phyloP scores from a whole-genome alignment of 1,284 basidiomycete genomes.

The Tylopilus sp. region DNA sequence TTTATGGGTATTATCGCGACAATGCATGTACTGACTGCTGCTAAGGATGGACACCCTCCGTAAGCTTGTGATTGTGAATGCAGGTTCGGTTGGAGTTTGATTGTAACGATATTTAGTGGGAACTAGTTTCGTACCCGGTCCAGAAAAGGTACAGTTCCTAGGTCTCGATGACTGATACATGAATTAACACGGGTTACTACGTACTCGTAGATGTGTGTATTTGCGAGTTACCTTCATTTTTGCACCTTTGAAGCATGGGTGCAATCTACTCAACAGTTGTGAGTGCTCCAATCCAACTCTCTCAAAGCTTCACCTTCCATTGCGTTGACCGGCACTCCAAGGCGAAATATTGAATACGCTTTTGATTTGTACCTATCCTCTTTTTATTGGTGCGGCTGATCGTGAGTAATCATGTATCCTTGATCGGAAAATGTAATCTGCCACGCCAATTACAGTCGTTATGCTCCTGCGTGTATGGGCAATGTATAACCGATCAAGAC shows the following conservation, averaged over 20 bases:
- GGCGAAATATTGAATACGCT: neutral
- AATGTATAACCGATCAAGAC: neutral
- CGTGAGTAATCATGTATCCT: neutral
- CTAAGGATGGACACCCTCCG: neutral
- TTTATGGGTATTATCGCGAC: neutral
- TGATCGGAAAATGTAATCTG: neutral
- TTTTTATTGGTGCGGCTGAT: neutral
- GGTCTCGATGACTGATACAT: too few relatives aligned
- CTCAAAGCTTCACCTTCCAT: neutral
- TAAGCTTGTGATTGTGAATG: neutral
- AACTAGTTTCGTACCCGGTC: neutral
- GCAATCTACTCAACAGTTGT: neutral
- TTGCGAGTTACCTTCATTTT: neutral
- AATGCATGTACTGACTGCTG: neutral
- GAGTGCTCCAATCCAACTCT: neutral
- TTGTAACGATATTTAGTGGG: neutral
- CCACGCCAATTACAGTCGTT: neutral
- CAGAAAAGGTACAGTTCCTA: neutral
- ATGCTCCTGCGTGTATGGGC: slow-evolving; percentile 2
- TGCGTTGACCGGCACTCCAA: neutral
- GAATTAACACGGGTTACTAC: neutral
- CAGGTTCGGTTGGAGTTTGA: neutral
- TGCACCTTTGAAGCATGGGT: neutral
- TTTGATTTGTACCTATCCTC: neutral
- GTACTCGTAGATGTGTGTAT: neutral